phyloP scores from a whole-genome alignment of 148 eudicot species.

The Persicaria maculosa region DNA sequence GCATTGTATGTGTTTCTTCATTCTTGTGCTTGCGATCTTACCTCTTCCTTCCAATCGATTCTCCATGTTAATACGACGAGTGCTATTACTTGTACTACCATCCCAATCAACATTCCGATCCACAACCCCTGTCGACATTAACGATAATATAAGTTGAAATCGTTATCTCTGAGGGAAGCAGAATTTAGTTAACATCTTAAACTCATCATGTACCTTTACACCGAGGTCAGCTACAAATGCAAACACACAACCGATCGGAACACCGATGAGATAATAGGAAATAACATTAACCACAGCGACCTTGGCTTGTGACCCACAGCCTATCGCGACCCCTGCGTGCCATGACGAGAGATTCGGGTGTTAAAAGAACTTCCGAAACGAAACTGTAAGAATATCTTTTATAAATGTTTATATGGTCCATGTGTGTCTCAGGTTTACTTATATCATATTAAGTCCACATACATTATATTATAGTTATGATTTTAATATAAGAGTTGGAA shows the following conservation, averaged over 20 bases:
- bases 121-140: constrained; percentile 9
- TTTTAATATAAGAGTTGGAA: too few species aligned
- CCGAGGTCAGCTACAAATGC: constrained; percentile 22
- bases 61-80: constrained; percentile 10
- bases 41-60: constrained; percentile 14
- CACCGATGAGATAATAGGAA: constrained; percentile 31
- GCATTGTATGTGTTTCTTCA: neutral
- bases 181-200: neutral
- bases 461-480: too few species aligned
- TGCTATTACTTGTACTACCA: neutral
- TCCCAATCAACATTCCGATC: constrained; percentile 9
- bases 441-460: too few species aligned
- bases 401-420: too few species aligned
- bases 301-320: constrained; percentile 29
- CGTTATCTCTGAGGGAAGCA: neutral
- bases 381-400: neutral
- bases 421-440: too few species aligned
- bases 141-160: neutral
- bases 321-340: constrained; percentile 36
- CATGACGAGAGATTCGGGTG: too few species aligned
- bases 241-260: constrained; percentile 29
- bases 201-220: constrained; percentile 17
- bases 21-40: neutral
- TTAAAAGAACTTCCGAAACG: too few species aligned
- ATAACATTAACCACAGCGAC: constrained; percentile 31